Conservation (phyloP, 257 asterid genomes). For the Solanum bulbocastanum region DNA sequence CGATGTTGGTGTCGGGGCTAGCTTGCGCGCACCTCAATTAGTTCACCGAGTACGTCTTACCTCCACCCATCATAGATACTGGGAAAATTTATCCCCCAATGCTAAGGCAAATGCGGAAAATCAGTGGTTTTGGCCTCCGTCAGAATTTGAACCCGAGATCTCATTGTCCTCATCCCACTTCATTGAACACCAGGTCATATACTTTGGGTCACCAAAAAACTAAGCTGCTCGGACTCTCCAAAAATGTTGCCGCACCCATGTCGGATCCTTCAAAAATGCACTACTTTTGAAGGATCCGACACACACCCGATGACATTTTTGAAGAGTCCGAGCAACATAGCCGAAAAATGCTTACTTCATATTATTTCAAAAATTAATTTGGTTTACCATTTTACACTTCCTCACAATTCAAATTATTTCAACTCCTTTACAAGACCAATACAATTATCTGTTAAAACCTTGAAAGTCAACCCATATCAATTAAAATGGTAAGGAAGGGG, state of each 20-base stretch:
- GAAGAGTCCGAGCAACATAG: too few relatives aligned
- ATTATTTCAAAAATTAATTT: background rate
- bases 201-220: background rate
- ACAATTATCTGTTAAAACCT: background rate
- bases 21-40: background rate
- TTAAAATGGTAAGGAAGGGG: background rate
- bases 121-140: background rate
- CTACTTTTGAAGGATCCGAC: too few relatives aligned
- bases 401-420: background rate
- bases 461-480: background rate
- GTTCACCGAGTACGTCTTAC: background rate
- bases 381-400: background rate
- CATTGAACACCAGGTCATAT: background rate
- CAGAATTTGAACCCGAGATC: background rate
- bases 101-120: background rate
- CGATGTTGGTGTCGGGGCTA: background rate
- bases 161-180: background rate
- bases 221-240: too few relatives aligned
- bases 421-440: background rate
- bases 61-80: background rate
- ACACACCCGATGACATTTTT: too few relatives aligned
- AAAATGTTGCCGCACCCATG: too few relatives aligned
- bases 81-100: background rate
- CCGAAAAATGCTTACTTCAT: background rate
- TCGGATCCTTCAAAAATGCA: too few relatives aligned